These are phyloP conservation scores for Aspergillus ostianus DNA, from an alignment of 495 filamentous ascomycete genomes.

Conservation along the genomic window DNA sequence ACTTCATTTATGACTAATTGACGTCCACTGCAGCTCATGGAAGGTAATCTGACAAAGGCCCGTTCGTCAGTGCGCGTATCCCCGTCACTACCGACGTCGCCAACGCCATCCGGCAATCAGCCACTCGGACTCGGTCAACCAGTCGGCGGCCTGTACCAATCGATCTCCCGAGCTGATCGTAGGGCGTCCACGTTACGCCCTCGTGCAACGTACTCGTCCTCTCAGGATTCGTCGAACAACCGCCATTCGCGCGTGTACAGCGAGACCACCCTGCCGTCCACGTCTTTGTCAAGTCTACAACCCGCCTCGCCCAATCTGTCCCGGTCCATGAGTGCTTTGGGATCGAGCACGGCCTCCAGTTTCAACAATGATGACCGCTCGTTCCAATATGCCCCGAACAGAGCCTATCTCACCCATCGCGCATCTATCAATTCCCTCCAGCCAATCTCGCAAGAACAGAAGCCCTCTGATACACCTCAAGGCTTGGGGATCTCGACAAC, in stretches of 20 bases:
- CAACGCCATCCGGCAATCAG: slow-evolving; percentile 29
- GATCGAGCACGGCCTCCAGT: slow-evolving; percentile 35
- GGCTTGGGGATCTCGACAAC: slow-evolving; percentile 33
- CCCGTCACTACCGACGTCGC: slow-evolving; percentile 56
- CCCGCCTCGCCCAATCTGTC: slow-evolving; percentile 28
- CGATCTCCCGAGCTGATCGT: slow-evolving; percentile 43
- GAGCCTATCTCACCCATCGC: slow-evolving; percentile 41
- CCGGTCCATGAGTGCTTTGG: slow-evolving; percentile 45
- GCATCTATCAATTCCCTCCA: slow-evolving; percentile 34
- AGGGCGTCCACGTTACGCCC: slow-evolving; percentile 33
- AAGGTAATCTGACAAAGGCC: slow-evolving; percentile 80
- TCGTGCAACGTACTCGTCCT: slow-evolving; percentile 34
- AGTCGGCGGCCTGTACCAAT: slow-evolving; percentile 41
- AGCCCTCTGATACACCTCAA: slow-evolving; percentile 25
- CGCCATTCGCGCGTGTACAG: slow-evolving; percentile 57
- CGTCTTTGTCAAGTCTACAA: slow-evolving; percentile 28
- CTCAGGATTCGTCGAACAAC: slow-evolving; percentile 39
- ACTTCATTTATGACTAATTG: neutral
- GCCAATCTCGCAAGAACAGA: slow-evolving; percentile 15
- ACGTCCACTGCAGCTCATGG: slow-evolving; percentile 68
- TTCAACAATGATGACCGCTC: slow-evolving; percentile 40
- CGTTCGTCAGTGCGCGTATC: slow-evolving; percentile 67
- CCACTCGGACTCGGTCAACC: slow-evolving; percentile 32
- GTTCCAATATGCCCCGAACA: slow-evolving; percentile 39
- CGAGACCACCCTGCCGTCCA: slow-evolving; percentile 53